Evolutionary conservation across 2,329 filamentous ascomycete genomes (phyloP), one percentile per base, ranked within the genome.

Genomic region (Xylaria multiplex): DNA sequence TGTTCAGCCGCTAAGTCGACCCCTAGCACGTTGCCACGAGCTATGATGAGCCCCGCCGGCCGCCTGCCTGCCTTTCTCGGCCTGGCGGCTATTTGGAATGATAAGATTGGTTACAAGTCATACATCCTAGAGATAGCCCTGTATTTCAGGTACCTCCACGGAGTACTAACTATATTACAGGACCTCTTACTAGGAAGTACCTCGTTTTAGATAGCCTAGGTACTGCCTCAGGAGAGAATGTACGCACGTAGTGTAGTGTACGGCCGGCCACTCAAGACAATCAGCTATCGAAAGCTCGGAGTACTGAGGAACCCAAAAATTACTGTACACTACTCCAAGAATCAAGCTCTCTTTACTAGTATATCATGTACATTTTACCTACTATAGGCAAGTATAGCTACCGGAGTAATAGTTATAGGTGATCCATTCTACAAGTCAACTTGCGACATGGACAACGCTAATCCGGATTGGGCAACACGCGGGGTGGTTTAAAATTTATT

Each of bases 11-110:
- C 53, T 59, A 59, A 42, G 16, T 45, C 24, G 54, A 55, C 60
- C 61, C 65, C 62, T 67, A 61, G 62, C 52, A 52, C 61, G 61
- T 67, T 65, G 65, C 65, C 65, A 67, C 61, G 65, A 68, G 63
- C 66, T 55, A 68, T 32, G 49, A 49, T 14, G n/a, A 13, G 43
- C 57, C 55, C 63, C 55, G 42, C 55, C 43, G 30, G 24, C 53
- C 42, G 45, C 58, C 42, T 46, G 46, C 57, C 42, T 62, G 59
- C 64, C 64, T 27, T 22, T 57, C n/a, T 24, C 48, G 59, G 59
- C 59, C 54, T 65, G 54, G 59, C 48, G 53, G n/a, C 14, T 46
- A 53, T 46, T 46, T 59, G 46, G 45, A 57, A 19, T 53, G 37
- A 42, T 57, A 57, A 54, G 52, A 54, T 54, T 54, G 52, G 52